Conservation (phyloP, 1,284 basidiomycete genomes). For the Sanghuangporus sanghuang region DNA sequence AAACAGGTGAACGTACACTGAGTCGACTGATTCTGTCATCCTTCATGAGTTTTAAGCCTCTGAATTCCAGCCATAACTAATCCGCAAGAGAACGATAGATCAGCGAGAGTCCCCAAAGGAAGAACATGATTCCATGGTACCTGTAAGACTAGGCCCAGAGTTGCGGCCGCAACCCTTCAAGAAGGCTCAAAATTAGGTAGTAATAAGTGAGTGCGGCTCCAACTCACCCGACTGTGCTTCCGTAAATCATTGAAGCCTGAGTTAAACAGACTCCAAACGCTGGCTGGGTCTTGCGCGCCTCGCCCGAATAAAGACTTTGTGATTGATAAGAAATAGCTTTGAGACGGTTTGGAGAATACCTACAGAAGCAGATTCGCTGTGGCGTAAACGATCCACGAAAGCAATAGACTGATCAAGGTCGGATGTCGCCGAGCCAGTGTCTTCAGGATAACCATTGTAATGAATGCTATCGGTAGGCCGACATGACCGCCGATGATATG, state of each 20-base stretch:
- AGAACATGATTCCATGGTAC: neutral
- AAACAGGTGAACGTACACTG: neutral
- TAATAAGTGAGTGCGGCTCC: neutral
- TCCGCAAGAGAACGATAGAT: neutral
- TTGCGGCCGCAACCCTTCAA: constrained; percentile 7
- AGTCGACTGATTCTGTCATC: neutral
- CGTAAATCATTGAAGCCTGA: constrained; percentile 16
- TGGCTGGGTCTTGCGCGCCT: neutral
- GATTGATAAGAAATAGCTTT: neutral
- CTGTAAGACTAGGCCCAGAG: constrained; percentile 10
- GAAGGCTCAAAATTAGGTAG: neutral
- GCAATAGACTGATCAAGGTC: constrained; percentile 11
- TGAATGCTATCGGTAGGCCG: constrained; percentile 12
- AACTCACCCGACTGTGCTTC: constrained; percentile 11
- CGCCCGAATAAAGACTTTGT: constrained; percentile 12
- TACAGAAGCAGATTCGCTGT: constrained; percentile 16
- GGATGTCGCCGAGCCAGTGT: constrained; percentile 9
- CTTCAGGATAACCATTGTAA: constrained; percentile 11
- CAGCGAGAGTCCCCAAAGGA: neutral
- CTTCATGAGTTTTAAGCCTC: neutral
- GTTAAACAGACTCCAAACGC: constrained; percentile 11
- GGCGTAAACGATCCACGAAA: constrained; percentile 10
- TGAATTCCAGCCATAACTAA: constrained; percentile 16
- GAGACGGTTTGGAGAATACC: neutral
- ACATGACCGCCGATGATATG: constrained; percentile 14